Percentiles rank a stretch among this genome's conserved stretches.
phyloP scores from a whole-genome alignment of 345 rosid genomes.

The Syzygium grande region DNA sequence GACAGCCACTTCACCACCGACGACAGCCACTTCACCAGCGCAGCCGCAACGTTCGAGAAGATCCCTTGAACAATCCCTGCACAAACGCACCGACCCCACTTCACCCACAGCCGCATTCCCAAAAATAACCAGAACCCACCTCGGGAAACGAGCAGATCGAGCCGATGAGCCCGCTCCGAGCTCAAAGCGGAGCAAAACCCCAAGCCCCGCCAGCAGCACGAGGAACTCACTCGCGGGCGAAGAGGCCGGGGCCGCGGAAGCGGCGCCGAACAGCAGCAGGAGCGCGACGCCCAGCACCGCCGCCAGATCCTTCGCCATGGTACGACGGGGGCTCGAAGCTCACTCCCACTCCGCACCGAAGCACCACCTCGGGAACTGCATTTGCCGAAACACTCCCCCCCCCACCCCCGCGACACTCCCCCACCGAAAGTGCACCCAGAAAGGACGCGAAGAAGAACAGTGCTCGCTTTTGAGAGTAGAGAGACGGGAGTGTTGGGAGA shows the following conservation, averaged over 20 bases:
- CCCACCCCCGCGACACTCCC: no score
- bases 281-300: constrained; percentile 30
- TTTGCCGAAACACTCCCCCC: no score
- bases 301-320: constrained; percentile 49
- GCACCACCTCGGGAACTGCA: background rate
- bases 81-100: background rate
- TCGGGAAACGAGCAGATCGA: background rate
- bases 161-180: background rate
- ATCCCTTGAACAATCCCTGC: constrained; percentile 84
- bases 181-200: background rate
- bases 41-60: constrained; percentile 63
- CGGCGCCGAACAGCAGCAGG: constrained; percentile 43
- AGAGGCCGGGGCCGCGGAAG: constrained; percentile 57
- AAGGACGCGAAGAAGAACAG: background rate
- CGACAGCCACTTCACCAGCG: constrained; percentile 81
- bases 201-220: background rate
- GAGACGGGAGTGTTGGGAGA: background rate
- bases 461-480: background rate
- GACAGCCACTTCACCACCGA: constrained; percentile 27
- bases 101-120: background rate
- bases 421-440: background rate
- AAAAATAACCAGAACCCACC: background rate
- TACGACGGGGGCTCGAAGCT: background rate
- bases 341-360: background rate
- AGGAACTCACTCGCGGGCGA: constrained; percentile 81